Evolutionary conservation across 2,329 filamentous ascomycete species (phyloP).

Genomic region (Tolypocladium sp.): DNA sequence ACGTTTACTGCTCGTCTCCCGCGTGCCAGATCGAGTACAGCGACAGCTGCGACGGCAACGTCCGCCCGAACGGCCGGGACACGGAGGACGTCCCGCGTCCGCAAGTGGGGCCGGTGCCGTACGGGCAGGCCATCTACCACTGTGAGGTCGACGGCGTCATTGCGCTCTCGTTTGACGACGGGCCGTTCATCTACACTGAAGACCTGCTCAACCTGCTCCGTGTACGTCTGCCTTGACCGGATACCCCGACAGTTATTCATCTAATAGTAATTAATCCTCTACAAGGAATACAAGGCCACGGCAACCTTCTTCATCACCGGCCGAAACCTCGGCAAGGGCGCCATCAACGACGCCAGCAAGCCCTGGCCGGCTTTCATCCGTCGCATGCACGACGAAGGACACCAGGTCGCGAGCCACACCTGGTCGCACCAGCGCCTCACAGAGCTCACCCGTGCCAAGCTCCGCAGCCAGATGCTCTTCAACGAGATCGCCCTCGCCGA

Average conservation of each 20-base stretch:
- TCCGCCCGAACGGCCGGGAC: constrained; percentile 38
- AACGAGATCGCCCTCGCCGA: constrained; percentile 33
- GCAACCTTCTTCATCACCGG: constrained; percentile 30
- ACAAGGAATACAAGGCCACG: constrained; percentile 21
- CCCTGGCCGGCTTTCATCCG: constrained; percentile 25
- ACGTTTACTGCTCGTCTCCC: constrained; percentile 50
- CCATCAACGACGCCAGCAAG: constrained; percentile 28
- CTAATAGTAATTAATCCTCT: too few relatives aligned
- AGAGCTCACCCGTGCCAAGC: constrained; percentile 18
- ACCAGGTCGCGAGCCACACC: constrained; percentile 50
- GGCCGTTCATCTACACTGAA: constrained; percentile 31
- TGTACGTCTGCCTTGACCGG: constrained; percentile 2
- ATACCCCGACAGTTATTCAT: too few relatives aligned
- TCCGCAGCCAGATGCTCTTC: constrained; percentile 30
- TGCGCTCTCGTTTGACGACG: constrained; percentile 38
- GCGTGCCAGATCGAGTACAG: constrained; percentile 53
- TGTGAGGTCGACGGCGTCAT: constrained; percentile 25
- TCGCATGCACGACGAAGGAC: constrained; percentile 43
- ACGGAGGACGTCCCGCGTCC: constrained; percentile 44
- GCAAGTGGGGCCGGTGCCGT: constrained; percentile 42
- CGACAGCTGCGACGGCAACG: constrained; percentile 52
- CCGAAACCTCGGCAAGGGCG: constrained; percentile 27
- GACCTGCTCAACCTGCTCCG: constrained; percentile 28
- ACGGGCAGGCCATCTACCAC: constrained; percentile 42
- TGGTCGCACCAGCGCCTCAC: constrained; percentile 36